Evolutionary conservation across 176 grass and related monocot species (phyloP).

Genomic region (Rhynchospora breviuscula): DNA sequence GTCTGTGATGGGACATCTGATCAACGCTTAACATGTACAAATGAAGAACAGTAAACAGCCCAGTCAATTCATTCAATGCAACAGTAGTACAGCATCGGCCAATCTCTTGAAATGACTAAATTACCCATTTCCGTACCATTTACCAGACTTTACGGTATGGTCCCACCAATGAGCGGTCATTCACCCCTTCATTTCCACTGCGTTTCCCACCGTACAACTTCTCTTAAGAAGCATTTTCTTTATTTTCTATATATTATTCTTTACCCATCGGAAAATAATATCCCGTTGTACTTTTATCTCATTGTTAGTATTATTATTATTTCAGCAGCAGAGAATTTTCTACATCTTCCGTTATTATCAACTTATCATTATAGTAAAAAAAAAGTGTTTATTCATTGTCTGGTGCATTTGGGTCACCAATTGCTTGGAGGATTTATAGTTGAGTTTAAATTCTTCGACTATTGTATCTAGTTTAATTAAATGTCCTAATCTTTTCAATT

Average conservation of each 20-base stretch:
- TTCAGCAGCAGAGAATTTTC: too few relatives aligned
- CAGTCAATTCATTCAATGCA: slow-evolving; percentile 22
- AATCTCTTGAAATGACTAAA: background rate
- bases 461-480: too few relatives aligned
- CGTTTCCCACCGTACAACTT: slow-evolving; percentile 24
- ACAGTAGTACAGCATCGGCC: background rate
- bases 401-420: background rate
- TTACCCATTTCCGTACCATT: slow-evolving; percentile 2
- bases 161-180: slow-evolving; percentile 11
- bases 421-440: too few relatives aligned
- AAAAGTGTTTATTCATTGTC: too few relatives aligned
- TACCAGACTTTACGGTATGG: background rate
- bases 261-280: too few relatives aligned
- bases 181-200: background rate
- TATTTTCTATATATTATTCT: too few relatives aligned
- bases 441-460: too few relatives aligned
- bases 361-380: too few relatives aligned
- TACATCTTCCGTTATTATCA: too few relatives aligned
- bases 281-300: background rate
- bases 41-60: slow-evolving; percentile 1
- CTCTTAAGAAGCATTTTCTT: background rate
- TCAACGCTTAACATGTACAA: slow-evolving; percentile 10
- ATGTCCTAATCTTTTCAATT: too few relatives aligned
- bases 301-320: background rate
- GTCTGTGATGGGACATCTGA: slow-evolving; percentile 13